Evolutionary conservation across 208 protist genomes (phyloP).

Genomic region (Balamuthia mandrillaris): DNA sequence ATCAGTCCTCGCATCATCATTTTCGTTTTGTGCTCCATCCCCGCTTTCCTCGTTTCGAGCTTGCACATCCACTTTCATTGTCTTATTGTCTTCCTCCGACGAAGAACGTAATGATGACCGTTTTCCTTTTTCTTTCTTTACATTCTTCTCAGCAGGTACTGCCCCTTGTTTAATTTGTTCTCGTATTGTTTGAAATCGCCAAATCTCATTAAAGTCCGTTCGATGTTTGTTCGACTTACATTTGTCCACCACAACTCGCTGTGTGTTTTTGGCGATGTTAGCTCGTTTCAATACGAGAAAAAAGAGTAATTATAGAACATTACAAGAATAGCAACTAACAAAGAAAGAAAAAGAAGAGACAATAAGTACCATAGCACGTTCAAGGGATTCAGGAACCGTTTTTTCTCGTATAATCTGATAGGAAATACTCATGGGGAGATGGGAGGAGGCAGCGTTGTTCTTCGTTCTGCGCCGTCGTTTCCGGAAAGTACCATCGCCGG

Average conservation of each 20-base stretch:
- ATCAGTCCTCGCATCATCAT: too few relatives aligned
- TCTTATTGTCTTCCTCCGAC: neutral
- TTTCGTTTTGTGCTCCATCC: neutral
- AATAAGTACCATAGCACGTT: neutral
- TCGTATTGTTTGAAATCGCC: too few relatives aligned
- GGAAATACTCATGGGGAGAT: neutral
- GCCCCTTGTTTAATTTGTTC: too few relatives aligned
- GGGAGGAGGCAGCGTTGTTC: neutral
- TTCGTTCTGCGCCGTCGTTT: constrained; percentile 9
- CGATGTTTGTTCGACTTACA: constrained; percentile 14
- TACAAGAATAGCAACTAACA: neutral
- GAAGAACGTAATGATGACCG: neutral
- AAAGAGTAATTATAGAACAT: neutral
- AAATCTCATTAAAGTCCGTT: constrained; percentile 2
- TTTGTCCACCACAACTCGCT: neutral
- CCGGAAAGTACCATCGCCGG: neutral
- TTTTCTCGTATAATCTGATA: neutral
- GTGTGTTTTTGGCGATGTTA: too few relatives aligned
- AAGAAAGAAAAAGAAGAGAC: neutral
- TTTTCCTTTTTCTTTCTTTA: neutral
- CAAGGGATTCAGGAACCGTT: neutral
- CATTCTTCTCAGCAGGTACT: too few relatives aligned
- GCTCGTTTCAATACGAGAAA: too few relatives aligned
- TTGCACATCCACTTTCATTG: neutral
- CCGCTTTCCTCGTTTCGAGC: neutral